Base-by-base conservation (phyloP, 192 early-diverging fungal species). In the Mortierella claussenii region DNA sequence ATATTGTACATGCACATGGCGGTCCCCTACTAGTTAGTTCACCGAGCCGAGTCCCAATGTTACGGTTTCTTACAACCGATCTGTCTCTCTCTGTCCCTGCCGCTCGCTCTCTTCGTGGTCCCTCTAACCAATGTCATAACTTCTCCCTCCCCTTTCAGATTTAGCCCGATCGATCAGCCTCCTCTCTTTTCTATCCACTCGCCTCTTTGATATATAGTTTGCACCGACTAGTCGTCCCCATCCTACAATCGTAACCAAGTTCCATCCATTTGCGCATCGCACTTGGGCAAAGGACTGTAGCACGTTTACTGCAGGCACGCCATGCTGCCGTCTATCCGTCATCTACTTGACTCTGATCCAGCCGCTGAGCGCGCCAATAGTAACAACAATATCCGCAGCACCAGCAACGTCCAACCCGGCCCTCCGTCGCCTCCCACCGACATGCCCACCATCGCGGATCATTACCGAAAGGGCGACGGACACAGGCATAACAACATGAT, bases 301-400 rank as follows among this genome's bases (percentile, higher is more conserved):
- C 3, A 31, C 34, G 5, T 32, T 33, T 23, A n/a, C 30, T 4
- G 18, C 18, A 32, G 44, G 56, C 61, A 53, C 47, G 24, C 44
- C 45, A 76, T 76, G 73, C 73, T 76, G 52, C 73, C 73, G 20
- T 76, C 73, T 21, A 76, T 76, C 23, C 64, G 40, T 26, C 59
- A 60, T 44, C 46, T 76, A 21, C 58, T 76, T 26, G 65, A 67
- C 28, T 47, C 49, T 6, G 65, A 76, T 46, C 44, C 36, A 13
- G 44, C 36, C 20, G 20, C 36, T 33, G 26, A 4, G 20, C 58
- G 24, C 21, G n/a, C 36, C 34, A 27, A 13, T 18, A 47, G 17
- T 4, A 31, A 12, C 24, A 32, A 42, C n/a, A 26, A n/a, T 34
- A 13, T 36, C 31, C 1, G 4, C 4, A 28, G 17, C 42, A 12